Evolutionary conservation across 768 basidiomycete species (phyloP), one percentile per base, ranked within the genome.

Genomic region (Boletus rufocinnamomeus): DNA sequence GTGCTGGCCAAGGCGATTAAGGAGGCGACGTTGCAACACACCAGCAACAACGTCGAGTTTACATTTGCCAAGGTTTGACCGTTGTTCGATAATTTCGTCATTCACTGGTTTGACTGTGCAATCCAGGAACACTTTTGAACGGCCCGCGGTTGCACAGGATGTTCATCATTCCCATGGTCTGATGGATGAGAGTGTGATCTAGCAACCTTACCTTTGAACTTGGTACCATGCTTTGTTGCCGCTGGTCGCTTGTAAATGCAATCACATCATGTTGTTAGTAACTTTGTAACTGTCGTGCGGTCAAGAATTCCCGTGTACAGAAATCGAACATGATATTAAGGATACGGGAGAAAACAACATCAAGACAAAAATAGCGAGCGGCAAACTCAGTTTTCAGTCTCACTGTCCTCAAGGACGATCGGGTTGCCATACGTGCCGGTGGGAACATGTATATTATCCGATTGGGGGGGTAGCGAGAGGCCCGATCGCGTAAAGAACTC

Each of bases 51-150:
- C 37, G 83, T 95, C 46, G 74, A 86, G 47, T 95, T 95, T 74
- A 79, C 80, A 1, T 95, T 97, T 72, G 86, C 88, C 21, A 95
- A 95, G 85, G 93, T 83, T 58, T 66, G 79, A 65, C 66, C 67
- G 57, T 64, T 28, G 43, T 30, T 49, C 30, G 21, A 34, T 70
- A 35, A 19, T 61, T 27, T 47, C 6, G 9, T 34, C 23, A 5
- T 30, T 30, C 49, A 23, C 25, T 21, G 17, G 32, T 25, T 49
- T 67, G 44, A 57, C 30, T 27, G 37, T n/a, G 14, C 28, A 17
- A 35, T 32, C 21, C 34, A 66, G 57, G 66, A 61, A 56, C 62
- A 68, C 19, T 60, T 66, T 45, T 67, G 48, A 64, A 38, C 27
- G n/a, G 14, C 52, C 28, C 32, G 25, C 10, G 13, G n/a, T 19